Conservation (phyloP, 2,329 filamentous ascomycete genomes). For the Penicillium brevicompactum region DNA sequence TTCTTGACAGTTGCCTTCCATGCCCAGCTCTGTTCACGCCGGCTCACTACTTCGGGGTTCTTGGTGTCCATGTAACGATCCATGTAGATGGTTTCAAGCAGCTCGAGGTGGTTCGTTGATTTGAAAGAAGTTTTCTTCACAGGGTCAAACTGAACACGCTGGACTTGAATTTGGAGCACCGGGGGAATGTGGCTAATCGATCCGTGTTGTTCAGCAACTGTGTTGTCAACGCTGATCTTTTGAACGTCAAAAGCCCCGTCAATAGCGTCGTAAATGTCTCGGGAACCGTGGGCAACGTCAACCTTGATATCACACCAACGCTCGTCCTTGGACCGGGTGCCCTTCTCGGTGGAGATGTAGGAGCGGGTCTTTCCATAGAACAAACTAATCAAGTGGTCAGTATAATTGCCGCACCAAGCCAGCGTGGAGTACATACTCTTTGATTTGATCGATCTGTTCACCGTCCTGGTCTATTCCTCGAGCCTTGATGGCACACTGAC, state of each 20-base stretch:
- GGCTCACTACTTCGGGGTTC: constrained; percentile 62
- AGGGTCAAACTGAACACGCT: constrained; percentile 74
- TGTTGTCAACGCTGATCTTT: constrained; percentile 67
- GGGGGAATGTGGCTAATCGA: constrained; percentile 78
- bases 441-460: constrained; percentile 79
- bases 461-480: constrained; percentile 66
- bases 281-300: constrained; percentile 59
- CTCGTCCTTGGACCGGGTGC: constrained; percentile 55
- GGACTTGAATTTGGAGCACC: constrained; percentile 85
- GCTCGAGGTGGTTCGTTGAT: constrained; percentile 73
- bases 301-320: constrained; percentile 65
- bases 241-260: constrained; percentile 84
- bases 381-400: constrained; percentile 38
- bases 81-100: constrained; percentile 81
- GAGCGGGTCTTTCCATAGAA: constrained; percentile 54
- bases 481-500: constrained; percentile 84
- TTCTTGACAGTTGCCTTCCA: constrained; percentile 66
- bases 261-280: constrained; percentile 79
- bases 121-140: constrained; percentile 65
- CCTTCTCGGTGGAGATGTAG: constrained; percentile 49
- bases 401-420: neutral
- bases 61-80: constrained; percentile 78
- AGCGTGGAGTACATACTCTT: constrained; percentile 52
- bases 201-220: constrained; percentile 63
- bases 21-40: constrained; percentile 72